phyloP scores from a whole-genome alignment of 257 asterid genomes.

The Solanum lycopersicoides region DNA sequence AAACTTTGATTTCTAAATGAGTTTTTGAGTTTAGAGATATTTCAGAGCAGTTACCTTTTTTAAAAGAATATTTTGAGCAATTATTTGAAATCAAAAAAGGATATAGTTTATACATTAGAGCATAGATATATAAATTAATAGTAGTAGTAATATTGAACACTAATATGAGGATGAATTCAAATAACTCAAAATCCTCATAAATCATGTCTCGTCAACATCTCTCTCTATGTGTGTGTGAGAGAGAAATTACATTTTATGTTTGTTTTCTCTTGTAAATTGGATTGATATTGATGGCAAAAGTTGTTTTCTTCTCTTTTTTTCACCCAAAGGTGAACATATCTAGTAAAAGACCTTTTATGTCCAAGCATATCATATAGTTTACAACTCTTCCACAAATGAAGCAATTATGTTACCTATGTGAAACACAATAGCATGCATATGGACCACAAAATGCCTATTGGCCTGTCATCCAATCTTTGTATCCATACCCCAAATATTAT shows the following conservation, averaged over 20 bases:
- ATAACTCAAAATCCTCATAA: not conserved
- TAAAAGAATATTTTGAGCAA: too few relatives aligned
- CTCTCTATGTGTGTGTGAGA: not conserved
- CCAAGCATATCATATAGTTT: not conserved
- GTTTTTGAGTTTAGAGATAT: not conserved
- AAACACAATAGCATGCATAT: not conserved
- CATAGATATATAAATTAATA: too few relatives aligned
- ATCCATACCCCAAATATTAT: not conserved
- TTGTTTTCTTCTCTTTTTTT: not conserved
- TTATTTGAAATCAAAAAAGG: not conserved
- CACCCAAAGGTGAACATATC: slow-evolving; percentile 9
- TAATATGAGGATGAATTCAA: not conserved
- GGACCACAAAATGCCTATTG: slow-evolving; percentile 1
- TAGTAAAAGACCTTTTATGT: slow-evolving; percentile 6
- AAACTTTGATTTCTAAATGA: not conserved
- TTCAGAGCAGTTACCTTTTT: too few relatives aligned
- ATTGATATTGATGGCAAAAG: slow-evolving; percentile 1
- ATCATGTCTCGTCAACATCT: not conserved
- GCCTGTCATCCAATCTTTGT: not conserved
- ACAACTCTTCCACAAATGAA: not conserved
- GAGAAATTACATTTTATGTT: not conserved
- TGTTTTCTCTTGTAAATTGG: not conserved
- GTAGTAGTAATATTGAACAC: not conserved
- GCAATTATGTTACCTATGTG: slow-evolving; percentile 1
- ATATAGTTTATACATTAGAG: too few relatives aligned